Base-by-base conservation (phyloP, 306 rosid genomes). In the Rubus parviflorus region DNA sequence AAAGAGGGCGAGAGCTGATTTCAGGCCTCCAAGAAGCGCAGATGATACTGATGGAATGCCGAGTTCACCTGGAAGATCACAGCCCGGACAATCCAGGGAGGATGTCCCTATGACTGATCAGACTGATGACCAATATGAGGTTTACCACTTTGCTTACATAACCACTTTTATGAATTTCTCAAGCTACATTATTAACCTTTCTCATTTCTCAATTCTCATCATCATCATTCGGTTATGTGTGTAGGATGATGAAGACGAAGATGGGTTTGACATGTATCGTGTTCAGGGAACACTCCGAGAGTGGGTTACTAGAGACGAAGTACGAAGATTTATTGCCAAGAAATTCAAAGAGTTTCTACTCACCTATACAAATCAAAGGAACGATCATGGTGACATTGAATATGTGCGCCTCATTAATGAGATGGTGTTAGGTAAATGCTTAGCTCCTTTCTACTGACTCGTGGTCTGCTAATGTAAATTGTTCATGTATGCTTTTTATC, bases 251-350 rank as follows among this genome's bases (percentile, higher is more conserved):
- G 94, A 85, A 67, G 97, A 86, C 4, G 77, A 91, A 43, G 87
- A 73, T 30, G 97, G 87, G 73, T 87, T 82, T 43, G 96, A 90
- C 84, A 95, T 95, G 99, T 95, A 95, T 82, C 92, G 88, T 11
- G 96, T 95, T 58, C 97, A 95, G 83, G 99, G 99, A 78, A 89
- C 97, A 46, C 96, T 95, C 30, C 78, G 97, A 72, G 99, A 95
- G 72, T 93, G 97, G 95, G 99, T 95, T 80, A 95, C 99, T 40
- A 89, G 97, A 85, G 99, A 95, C 84, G 96, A 86, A 70, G 99
- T 95, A 67, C 97, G 97, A 57, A 94, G 97, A 19, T 95, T 95
- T 75, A 90, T 95, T 71, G 96, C 92, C 81, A 90, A 86, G 75
- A 92, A 95, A 75, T 95, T 92, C 83, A 92, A 89, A 81, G 90